Evolutionary conservation across 192 early-diverging fungal genomes (phyloP).

Genomic region (Lunasporangiospora selenospora): DNA sequence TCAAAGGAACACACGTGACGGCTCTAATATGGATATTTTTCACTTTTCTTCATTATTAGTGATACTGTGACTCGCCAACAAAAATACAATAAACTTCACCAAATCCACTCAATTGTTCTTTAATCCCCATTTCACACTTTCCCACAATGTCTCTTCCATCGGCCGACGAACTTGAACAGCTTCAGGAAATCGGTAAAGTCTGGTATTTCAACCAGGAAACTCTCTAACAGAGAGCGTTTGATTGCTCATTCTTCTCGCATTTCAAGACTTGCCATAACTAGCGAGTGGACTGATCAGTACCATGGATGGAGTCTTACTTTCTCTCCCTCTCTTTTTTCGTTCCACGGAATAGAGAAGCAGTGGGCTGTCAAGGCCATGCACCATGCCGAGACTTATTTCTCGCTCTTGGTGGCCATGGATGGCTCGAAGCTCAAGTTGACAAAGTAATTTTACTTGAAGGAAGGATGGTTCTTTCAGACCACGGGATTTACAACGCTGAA

Average conservation of each 20-base stretch:
- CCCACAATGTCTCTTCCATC: conserved; percentile 67
- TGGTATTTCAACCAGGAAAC: no score
- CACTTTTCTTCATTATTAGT: no score
- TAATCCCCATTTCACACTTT: background rate
- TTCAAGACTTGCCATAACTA: background rate
- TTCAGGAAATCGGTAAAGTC: conserved; percentile 75
- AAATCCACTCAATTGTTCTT: no score
- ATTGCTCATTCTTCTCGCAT: no score
- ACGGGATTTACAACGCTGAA: no score
- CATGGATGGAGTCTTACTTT: background rate
- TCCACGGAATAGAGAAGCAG: conserved; percentile 74
- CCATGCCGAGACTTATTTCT: conserved; percentile 95
- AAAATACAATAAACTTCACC: no score
- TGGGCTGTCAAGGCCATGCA: conserved; percentile 96
- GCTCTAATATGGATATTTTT: no score
- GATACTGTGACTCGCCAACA: no score
- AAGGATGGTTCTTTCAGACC: no score
- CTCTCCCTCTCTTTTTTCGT: background rate
- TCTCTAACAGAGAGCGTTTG: no score
- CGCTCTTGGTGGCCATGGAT: conserved; percentile 74
- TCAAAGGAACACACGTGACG: no score
- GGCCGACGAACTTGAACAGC: conserved; percentile 77
- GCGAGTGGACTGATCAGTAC: background rate
- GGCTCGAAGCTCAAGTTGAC: conserved; percentile 82
- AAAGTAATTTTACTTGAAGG: conserved; percentile 64